Percentiles rank a stretch among this genome's conserved stretches.
phyloP scores from a whole-genome alignment of 1,284 basidiomycete species.

The Rhizoctonia solani region DNA sequence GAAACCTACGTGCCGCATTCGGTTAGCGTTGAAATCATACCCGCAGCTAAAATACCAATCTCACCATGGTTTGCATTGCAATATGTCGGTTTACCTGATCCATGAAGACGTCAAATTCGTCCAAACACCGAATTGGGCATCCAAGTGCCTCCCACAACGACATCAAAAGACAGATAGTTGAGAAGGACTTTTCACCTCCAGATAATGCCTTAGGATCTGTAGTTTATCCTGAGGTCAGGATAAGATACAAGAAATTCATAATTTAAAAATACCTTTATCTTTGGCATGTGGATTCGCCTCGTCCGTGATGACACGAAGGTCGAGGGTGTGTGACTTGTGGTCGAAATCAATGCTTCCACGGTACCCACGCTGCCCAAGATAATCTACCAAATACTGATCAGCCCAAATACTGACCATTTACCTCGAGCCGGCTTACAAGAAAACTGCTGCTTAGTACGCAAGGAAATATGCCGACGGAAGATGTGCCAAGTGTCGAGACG shows the following conservation, averaged over 20 bases:
- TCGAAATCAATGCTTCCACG: constrained; percentile 85
- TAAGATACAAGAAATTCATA: background rate
- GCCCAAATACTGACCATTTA: constrained; percentile 1
- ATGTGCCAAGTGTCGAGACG: constrained; percentile 81
- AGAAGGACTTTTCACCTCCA: constrained; percentile 88
- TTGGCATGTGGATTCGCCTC: constrained; percentile 29
- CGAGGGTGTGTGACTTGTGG: constrained; percentile 68
- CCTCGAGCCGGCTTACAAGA: too few species aligned
- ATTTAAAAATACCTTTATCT: constrained; percentile 14
- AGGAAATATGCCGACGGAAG: constrained; percentile 83
- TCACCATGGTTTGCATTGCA: constrained; percentile 89
- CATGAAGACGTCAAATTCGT: constrained; percentile 96
- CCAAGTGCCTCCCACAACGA: constrained; percentile 95
- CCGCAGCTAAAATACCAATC: constrained; percentile 41
- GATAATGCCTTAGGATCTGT: constrained; percentile 80
- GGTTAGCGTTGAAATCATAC: constrained; percentile 29
- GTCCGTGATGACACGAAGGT: constrained; percentile 61
- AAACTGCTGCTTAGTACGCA: constrained; percentile 66
- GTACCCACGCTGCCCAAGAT: constrained; percentile 85
- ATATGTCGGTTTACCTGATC: constrained; percentile 91
- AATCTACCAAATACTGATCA: constrained; percentile 52
- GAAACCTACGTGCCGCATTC: constrained; percentile 64
- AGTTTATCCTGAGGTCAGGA: background rate
- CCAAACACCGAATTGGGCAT: constrained; percentile 89
- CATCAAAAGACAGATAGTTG: constrained; percentile 90